Base-by-base conservation (phyloP, 2,329 filamentous ascomycete genomes). In the Fusarium paranaense region DNA sequence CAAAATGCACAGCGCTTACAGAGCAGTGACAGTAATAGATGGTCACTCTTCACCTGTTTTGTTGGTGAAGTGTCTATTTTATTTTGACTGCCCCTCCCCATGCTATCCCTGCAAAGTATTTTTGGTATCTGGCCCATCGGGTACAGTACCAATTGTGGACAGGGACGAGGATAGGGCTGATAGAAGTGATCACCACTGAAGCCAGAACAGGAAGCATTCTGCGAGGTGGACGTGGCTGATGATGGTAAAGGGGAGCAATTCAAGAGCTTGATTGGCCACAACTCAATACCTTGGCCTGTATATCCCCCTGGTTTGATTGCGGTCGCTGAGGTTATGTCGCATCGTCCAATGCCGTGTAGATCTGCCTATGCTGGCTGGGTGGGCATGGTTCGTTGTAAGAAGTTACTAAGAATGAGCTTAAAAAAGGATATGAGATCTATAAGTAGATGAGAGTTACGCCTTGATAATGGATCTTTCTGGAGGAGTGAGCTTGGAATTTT, bases 161-260 rank as follows among this genome's bases (percentile, higher is more conserved):
- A 20, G 18, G 50, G 50, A 33, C 37, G 50, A 52, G 37, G 37
- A 64, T 59, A 56, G 50, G 35, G 52, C 30, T 32, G 50, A 27
- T 11, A 18, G 37, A 45, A 35, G 10, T 20, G 47, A 54, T 54
- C 50, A 54, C n/a, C 27, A n/a, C 18, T 25, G 33, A 45, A 20
- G 45, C 35, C 25, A 38, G 45, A 63, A 63, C 18, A 40, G 60
- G 60, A 54, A 63, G 32, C 42, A 63, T 63, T 63, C 14, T 63
- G 54, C 60, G 45, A 56, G 60, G 25, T 20, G 35, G 20, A 42
- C 14, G 16, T n/a, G 45, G 61, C 47, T 38, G 20, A 63, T 37
- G 50, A 50, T n/a, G 20, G 37, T n/a, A 30, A 32, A 13, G 14
- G 13, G 33, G 25, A 54, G 47, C 18, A 33, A 25, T 30, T 38